Base-by-base conservation (phyloP, 2,329 filamentous ascomycete species). In the Aspergillus ochraceoroseus region DNA sequence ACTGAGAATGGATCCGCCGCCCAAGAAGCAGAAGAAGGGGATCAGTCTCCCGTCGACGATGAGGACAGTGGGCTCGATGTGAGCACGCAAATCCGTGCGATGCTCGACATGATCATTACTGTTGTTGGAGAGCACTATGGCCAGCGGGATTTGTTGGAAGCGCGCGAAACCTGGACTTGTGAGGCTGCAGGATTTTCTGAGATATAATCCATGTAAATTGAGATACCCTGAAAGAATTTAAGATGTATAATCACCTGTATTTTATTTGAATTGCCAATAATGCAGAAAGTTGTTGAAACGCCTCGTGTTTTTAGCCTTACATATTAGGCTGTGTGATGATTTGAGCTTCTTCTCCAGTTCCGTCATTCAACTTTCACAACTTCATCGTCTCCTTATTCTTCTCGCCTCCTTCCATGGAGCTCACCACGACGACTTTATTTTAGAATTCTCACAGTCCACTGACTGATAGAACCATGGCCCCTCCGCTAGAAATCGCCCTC, bases 21-120 rank as follows among this genome's bases (percentile, higher is more conserved):
- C 22, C 32, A 15, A 9, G 32, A 38, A 15, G 3, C 28, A 38
- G 7, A 7, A 31, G 25, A 17, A 13, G 19, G 18, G 33, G 23
- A 44, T 12, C 17, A 47, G 12, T 64, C 46, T 13, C 36, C 47
- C 6, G 9, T 17, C 5, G 14, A 20, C 13, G 33, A 41, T n/a
- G 32, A 59, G 14, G 50, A 55, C 3, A 39, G 41, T 26, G 34
- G 32, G 5, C 41, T 57, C 43, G 42, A 56, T 56, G 34, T 49
- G 22, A 39, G 38, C 9, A 51, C 51, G 32, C 55, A 64, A 43
- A 60, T 55, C 12, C 72, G 77, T 18, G 83, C 80, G n/a, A 88
- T 87, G 27, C 72, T 95, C 22, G 89, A 94, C 65, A 94, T 94
- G 87, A 86, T 95, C 38, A 71, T 95, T 52, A 92, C 86, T 0